Evolutionary conservation across 805 yeast genomes (phyloP).

Genomic region (Clavispora asparagi): DNA sequence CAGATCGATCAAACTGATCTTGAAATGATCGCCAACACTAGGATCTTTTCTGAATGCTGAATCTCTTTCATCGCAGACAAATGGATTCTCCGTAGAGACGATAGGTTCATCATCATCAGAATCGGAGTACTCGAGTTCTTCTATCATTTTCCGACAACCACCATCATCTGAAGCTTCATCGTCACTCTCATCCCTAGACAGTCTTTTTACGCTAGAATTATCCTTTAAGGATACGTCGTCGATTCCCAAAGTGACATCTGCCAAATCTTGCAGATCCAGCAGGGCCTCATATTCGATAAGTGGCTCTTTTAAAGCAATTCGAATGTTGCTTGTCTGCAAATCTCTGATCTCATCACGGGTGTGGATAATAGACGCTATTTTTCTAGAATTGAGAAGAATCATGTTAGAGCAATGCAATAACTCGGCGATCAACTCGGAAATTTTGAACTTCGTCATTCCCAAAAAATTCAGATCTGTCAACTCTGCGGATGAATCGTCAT

Average conservation of each 20-base stretch:
- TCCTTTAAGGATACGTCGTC: slow-evolving; percentile 35
- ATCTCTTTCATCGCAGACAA: slow-evolving; percentile 34
- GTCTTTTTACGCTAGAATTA: neutral
- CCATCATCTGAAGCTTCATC: slow-evolving; percentile 6
- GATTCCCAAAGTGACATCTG: slow-evolving; percentile 14
- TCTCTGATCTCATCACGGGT: slow-evolving; percentile 65
- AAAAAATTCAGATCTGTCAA: slow-evolving; percentile 56
- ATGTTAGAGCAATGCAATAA: slow-evolving; percentile 95
- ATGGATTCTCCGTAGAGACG: slow-evolving; percentile 39
- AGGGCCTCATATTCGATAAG: slow-evolving; percentile 19
- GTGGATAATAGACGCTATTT: slow-evolving; percentile 60
- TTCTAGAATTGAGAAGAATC: slow-evolving; percentile 78
- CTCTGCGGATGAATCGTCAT: slow-evolving; percentile 26
- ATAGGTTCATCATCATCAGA: slow-evolving; percentile 43
- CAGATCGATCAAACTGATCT: slow-evolving; percentile 75
- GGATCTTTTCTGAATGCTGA: slow-evolving; percentile 43
- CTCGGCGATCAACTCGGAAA: slow-evolving; percentile 91
- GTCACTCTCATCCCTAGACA: neutral
- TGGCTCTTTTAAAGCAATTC: slow-evolving; percentile 32
- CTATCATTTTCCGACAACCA: slow-evolving; percentile 15
- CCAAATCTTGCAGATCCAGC: neutral
- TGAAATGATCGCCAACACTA: slow-evolving; percentile 82
- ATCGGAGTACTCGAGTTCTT: slow-evolving; percentile 24
- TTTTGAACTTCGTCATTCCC: slow-evolving; percentile 87
- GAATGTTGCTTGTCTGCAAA: slow-evolving; percentile 38